Evolutionary conservation across 1,139 yeast species (phyloP).

Genomic region (Hyphopichia buzzinii): DNA sequence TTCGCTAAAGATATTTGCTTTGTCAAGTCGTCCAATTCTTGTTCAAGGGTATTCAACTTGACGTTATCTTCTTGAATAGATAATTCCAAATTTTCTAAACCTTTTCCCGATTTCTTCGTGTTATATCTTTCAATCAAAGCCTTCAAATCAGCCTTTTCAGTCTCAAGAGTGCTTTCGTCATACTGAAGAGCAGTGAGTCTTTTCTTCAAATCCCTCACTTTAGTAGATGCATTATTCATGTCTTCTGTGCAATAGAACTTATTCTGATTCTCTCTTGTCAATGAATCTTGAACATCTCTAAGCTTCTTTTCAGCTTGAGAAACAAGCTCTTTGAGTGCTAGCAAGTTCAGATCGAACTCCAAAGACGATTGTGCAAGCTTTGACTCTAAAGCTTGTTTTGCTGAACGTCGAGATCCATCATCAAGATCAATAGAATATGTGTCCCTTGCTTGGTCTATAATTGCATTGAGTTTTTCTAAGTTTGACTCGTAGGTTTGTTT

Average conservation of each 20-base stretch:
- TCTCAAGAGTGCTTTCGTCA: slow-evolving; percentile 40
- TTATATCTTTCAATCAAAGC: slow-evolving; percentile 13
- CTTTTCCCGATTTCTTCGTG: slow-evolving; percentile 23
- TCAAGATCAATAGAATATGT: slow-evolving; percentile 3
- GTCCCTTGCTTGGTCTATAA: neutral
- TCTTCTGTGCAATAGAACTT: slow-evolving; percentile 35
- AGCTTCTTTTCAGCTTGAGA: slow-evolving; percentile 1
- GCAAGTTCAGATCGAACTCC: neutral
- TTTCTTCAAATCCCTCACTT: slow-evolving; percentile 29
- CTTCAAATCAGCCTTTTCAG: slow-evolving; percentile 23
- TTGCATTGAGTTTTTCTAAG: neutral
- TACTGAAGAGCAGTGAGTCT: slow-evolving; percentile 34
- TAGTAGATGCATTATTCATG: slow-evolving; percentile 26
- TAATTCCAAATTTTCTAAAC: slow-evolving; percentile 26
- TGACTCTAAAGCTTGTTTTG: neutral
- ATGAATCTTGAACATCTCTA: slow-evolving; percentile 28
- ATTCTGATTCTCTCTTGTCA: slow-evolving; percentile 43
- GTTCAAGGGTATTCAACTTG: slow-evolving; percentile 44
- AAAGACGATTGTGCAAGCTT: neutral
- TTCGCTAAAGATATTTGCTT: slow-evolving; percentile 50
- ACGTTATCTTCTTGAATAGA: slow-evolving; percentile 41
- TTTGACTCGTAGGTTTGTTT: slow-evolving; percentile 2
- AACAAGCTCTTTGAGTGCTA: neutral
- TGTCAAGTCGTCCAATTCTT: slow-evolving; percentile 53
- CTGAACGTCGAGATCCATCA: neutral